Evolutionary conservation across 768 basidiomycete species (phyloP).

Genomic region (Asterophora parasitica): DNA sequence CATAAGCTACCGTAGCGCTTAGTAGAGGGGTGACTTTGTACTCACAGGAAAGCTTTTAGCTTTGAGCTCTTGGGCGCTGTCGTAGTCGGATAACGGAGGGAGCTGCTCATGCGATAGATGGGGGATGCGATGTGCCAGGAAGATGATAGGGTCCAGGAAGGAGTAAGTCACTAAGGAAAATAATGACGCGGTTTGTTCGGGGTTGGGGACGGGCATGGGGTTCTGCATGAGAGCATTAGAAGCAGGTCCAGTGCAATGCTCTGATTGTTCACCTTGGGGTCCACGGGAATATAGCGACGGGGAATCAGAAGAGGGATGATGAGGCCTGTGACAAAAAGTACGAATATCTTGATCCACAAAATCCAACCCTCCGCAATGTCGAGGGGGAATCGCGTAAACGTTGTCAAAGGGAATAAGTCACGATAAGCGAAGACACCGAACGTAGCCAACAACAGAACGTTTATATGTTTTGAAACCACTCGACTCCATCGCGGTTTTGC

Average conservation of each 20-base stretch:
- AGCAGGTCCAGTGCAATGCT: neutral
- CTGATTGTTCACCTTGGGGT: slow-evolving; percentile 33
- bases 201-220: slow-evolving; percentile 30
- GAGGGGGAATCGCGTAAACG: slow-evolving; percentile 43
- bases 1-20: neutral
- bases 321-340: slow-evolving; percentile 41
- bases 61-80: slow-evolving; percentile 29
- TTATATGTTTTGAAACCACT: slow-evolving; percentile 41
- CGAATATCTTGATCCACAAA: slow-evolving; percentile 49
- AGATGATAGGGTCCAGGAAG: slow-evolving; percentile 52
- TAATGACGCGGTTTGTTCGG: slow-evolving; percentile 49
- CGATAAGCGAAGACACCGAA: slow-evolving; percentile 51
- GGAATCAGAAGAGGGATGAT: slow-evolving; percentile 54
- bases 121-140: slow-evolving; percentile 38
- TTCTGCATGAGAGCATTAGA: slow-evolving; percentile 21
- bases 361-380: slow-evolving; percentile 44
- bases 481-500: slow-evolving; percentile 32
- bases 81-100: slow-evolving; percentile 63
- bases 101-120: slow-evolving; percentile 50
- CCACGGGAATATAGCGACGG: slow-evolving; percentile 51
- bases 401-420: slow-evolving; percentile 56
- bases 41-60: slow-evolving; percentile 26
- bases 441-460: slow-evolving; percentile 40
- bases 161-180: slow-evolving; percentile 40
- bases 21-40: neutral